These are phyloP conservation scores for Calonectria crousiana DNA, from an alignment of 2,329 filamentous ascomycete species.

Conservation along the genomic window DNA sequence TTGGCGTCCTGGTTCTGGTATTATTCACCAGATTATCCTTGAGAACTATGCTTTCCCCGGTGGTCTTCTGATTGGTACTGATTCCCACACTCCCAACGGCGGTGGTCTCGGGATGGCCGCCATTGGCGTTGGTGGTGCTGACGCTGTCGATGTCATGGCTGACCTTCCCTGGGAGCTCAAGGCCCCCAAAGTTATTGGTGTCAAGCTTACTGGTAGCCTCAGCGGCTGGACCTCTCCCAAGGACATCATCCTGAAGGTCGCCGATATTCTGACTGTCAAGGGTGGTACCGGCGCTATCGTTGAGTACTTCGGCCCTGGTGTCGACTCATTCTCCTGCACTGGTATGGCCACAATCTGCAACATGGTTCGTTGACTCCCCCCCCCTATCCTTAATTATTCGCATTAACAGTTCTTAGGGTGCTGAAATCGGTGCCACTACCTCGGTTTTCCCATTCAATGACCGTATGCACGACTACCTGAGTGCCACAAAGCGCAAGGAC, in stretches of 20 bases:
- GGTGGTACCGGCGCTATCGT: constrained; percentile 94
- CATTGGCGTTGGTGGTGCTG: constrained; percentile 97
- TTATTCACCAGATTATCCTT: constrained; percentile 98
- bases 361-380: constrained; percentile 68
- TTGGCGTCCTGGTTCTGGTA: constrained; percentile 98
- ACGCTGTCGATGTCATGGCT: constrained; percentile 98
- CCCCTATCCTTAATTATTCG: constrained; percentile 18
- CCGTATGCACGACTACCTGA: constrained; percentile 96
- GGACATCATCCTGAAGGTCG: constrained; percentile 97
- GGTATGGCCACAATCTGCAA: constrained; percentile 88
- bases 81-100: constrained; percentile 97
- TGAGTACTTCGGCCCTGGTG: constrained; percentile 76
- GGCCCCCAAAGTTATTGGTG: constrained; percentile 96
- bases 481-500: constrained; percentile 87
- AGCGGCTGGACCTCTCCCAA: constrained; percentile 95
- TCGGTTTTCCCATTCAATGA: constrained; percentile 98
- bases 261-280: constrained; percentile 97
- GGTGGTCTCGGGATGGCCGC: constrained; percentile 95
- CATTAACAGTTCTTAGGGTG: constrained; percentile 49
- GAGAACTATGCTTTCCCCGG: constrained; percentile 99
- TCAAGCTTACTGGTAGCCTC: constrained; percentile 90
- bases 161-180: constrained; percentile 98
- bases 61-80: constrained; percentile 96
- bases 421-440: constrained; percentile 87
- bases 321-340: constrained; percentile 81